These are phyloP conservation scores for Brasilioporus rufonigricans DNA, from an alignment of 768 basidiomycete genomes.

Conservation along the genomic window DNA sequence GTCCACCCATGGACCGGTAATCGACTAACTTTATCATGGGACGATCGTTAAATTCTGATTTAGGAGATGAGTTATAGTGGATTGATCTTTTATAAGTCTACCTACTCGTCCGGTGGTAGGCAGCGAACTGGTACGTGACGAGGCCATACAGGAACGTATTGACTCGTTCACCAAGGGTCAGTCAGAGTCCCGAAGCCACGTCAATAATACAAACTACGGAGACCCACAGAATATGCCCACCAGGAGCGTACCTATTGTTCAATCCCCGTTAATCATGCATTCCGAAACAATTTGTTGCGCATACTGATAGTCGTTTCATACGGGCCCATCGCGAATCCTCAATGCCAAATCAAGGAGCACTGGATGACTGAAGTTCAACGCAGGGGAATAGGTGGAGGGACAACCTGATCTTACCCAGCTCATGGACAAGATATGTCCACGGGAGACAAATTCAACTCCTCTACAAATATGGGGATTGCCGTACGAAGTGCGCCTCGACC, in stretches of 20 bases:
- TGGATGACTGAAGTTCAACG: neutral
- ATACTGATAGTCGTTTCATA: neutral
- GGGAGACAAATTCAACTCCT: neutral
- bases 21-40: slow-evolving; percentile 4
- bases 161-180: neutral
- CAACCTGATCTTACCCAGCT: neutral
- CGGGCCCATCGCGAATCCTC: neutral
- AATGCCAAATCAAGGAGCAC: neutral
- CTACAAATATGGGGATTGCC: neutral
- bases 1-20: neutral
- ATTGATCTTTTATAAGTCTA: neutral
- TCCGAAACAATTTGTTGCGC: neutral
- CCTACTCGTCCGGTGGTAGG: slow-evolving; percentile 19
- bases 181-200: neutral
- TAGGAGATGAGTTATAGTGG: neutral
- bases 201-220: neutral
- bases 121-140: too few relatives aligned
- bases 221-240: too few relatives aligned
- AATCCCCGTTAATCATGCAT: neutral
- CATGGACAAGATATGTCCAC: neutral
- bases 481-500: neutral
- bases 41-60: slow-evolving; percentile 17
- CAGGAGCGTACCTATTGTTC: too few relatives aligned
- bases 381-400: neutral
- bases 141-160: neutral